Base-by-base conservation (phyloP, 2,329 filamentous ascomycete species). In the Pyricularia pennisetigena region DNA sequence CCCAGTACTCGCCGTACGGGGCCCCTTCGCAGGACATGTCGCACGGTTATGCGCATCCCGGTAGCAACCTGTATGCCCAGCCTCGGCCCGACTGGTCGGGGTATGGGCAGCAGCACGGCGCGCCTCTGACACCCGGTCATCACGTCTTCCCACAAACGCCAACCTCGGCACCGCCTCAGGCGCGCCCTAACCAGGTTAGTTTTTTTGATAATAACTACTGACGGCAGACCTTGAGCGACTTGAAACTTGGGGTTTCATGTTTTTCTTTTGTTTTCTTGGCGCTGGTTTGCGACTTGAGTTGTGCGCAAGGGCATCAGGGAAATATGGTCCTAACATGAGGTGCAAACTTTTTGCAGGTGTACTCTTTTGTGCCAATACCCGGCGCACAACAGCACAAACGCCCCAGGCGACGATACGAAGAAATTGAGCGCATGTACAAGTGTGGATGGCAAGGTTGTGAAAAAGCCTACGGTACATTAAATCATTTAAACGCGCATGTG, bases 381-480 rank as follows among this genome's bases (percentile, higher is more conserved):
- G 95, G 95, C 71, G 93, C 94, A 14, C 94, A 97, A 77, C 95
- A 99, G 78, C 94, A 98, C 79, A 99, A 99, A 83, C 88, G 95
- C 69, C 95, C 95, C 14, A 88, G 95, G 71, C 86, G 95, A 74
- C 88, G 95, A 68, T 99, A 97, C 75, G 95, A 99, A 79, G 95
- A 99, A 78, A 99, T 99, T 74, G 95, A 99, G 82, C 90, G 95
- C 76, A 98, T 99, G 95, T 98, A 99, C 84, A 98, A 98, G 80
- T 99, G 95, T 76, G 95, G 94, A 29, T 98, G 93, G 92, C 94
- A 97, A 72, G 94, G 94, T 9, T 99, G 95, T 76, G 95, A 99
- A 80, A 99, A 99, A 81, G 95, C 95, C 2, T 99, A 99, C 74
- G 95, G 95, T 70, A 99, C 95, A 65, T 81, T 99, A 70, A 99